Conservation (phyloP, 768 basidiomycete genomes). For the Termitomyces titanicus region DNA sequence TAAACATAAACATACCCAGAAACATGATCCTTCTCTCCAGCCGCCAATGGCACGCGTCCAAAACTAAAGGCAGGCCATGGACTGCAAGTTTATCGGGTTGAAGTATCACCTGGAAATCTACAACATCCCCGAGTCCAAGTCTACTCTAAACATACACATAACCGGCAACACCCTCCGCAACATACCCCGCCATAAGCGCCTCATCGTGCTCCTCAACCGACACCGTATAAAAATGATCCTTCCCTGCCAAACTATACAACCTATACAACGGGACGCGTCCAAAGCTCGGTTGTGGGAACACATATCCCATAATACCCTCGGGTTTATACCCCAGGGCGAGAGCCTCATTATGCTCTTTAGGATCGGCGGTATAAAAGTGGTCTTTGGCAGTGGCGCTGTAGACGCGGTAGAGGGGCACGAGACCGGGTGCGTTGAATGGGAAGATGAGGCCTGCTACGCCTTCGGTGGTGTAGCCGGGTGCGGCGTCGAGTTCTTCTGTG, state of each 20-base stretch:
- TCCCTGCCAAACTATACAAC: conserved; percentile 5
- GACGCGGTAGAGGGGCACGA: conserved; percentile 19
- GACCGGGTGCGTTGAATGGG: conserved; percentile 1
- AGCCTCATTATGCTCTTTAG: conserved; percentile 11
- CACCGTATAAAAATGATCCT: conserved; percentile 22
- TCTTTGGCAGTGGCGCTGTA: conserved; percentile 10
- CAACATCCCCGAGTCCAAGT: too few species aligned
- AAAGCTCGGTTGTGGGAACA: conserved; percentile 6
- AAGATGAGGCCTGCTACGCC: conserved; percentile 13
- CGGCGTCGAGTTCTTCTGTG: background rate
- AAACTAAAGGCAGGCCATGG: too few species aligned
- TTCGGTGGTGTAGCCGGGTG: conserved; percentile 9
- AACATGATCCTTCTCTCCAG: too few species aligned
- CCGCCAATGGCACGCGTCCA: too few species aligned
- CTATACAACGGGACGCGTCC: conserved; percentile 16
- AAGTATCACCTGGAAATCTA: too few species aligned
- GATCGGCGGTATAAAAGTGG: conserved; percentile 21
- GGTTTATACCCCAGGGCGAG: conserved; percentile 10
- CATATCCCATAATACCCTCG: conserved; percentile 16
- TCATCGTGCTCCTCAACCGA: conserved; percentile 7
- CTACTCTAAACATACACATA: too few species aligned
- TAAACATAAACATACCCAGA: too few species aligned
- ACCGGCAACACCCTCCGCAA: conserved; percentile 3
- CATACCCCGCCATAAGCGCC: conserved; percentile 3
- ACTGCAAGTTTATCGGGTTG: too few species aligned